A percentile compares a stretch with the other conserved stretches of the same genome.
Conservation (phyloP, 257 asterid species). For the Parsonsia alboflavescens region DNA sequence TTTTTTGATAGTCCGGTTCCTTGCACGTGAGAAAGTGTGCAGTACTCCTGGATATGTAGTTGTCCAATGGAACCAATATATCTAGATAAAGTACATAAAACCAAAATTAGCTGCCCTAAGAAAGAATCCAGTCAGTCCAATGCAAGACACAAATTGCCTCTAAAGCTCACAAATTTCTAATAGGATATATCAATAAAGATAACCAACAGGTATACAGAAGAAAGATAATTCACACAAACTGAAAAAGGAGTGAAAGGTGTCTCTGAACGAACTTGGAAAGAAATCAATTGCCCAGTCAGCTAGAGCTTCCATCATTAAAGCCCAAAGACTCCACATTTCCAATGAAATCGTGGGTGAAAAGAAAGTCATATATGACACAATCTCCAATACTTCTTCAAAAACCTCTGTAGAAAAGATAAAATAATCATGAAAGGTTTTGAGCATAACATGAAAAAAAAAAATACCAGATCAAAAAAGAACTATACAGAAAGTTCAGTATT, state of each 20-base stretch:
- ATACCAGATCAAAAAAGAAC: no score
- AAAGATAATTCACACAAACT: slow-evolving; percentile 2
- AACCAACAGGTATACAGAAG: background rate
- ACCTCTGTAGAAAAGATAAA: slow-evolving; percentile 66
- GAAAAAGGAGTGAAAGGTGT: background rate
- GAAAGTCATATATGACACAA: slow-evolving; percentile 95
- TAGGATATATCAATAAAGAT: background rate
- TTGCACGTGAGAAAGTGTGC: slow-evolving; percentile 82
- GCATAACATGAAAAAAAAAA: no score
- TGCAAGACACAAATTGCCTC: background rate
- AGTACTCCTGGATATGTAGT: slow-evolving; percentile 90
- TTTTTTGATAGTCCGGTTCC: slow-evolving; percentile 96
- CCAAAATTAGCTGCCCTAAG: background rate
- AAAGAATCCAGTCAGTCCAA: background rate
- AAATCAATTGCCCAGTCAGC: slow-evolving; percentile 99
- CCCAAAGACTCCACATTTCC: slow-evolving; percentile 99
- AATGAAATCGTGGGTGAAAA: slow-evolving; percentile 86
- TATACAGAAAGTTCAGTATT: background rate
- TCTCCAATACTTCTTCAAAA: slow-evolving; percentile 97
- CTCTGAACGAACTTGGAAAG: slow-evolving; percentile 70
- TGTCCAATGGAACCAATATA: slow-evolving; percentile 92
- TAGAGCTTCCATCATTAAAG: slow-evolving; percentile 86
- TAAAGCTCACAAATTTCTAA: background rate
- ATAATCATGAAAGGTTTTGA: background rate
- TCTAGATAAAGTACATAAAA: slow-evolving; percentile 37